A percentile compares a stretch with the other conserved stretches of the same genome.
Conservation (phyloP, 2,329 filamentous ascomycete genomes). For the Calonectria henricotiae region DNA sequence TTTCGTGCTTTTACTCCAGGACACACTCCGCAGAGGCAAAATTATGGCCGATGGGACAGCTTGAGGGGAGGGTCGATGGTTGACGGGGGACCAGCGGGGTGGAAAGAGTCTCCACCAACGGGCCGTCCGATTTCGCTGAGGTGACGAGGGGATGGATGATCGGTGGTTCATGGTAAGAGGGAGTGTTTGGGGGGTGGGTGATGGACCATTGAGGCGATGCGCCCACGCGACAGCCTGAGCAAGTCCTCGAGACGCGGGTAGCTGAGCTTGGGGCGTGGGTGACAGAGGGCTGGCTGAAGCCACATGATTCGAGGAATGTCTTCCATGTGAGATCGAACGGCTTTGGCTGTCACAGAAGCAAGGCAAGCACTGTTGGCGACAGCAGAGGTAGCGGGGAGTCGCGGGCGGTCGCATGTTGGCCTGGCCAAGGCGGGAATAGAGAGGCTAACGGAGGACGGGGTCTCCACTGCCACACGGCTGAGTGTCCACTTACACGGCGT, state of each 20-base stretch:
- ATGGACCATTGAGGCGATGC: slow-evolving; percentile 2
- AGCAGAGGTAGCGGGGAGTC: slow-evolving; percentile 11
- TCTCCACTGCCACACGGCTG: slow-evolving; percentile 37
- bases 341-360: background rate
- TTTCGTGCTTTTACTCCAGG: slow-evolving; percentile 38
- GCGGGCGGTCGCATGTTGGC: slow-evolving; percentile 21
- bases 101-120: slow-evolving; percentile 33
- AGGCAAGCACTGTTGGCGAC: slow-evolving; percentile 2
- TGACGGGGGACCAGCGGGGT: slow-evolving; percentile 32
- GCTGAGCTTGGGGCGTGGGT: slow-evolving; percentile 14
- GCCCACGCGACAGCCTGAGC: slow-evolving; percentile 32
- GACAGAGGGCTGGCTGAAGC: slow-evolving; percentile 34
- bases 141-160: slow-evolving; percentile 18
- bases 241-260: slow-evolving; percentile 24
- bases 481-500: slow-evolving; percentile 29
- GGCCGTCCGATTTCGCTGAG: slow-evolving; percentile 41
- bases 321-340: slow-evolving; percentile 11
- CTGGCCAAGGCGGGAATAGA: slow-evolving; percentile 31
- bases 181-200: slow-evolving; percentile 1
- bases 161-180: slow-evolving; percentile 17
- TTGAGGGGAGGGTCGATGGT: slow-evolving; percentile 23
- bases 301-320: slow-evolving; percentile 22
- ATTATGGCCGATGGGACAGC: slow-evolving; percentile 35
- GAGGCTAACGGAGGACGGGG: slow-evolving; percentile 17
- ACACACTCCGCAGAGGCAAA: slow-evolving; percentile 36